Evolutionary conservation across 495 filamentous ascomycete genomes (phyloP), one percentile per base, ranked within the genome.

Genomic region (Aspergillus haitiensis): DNA sequence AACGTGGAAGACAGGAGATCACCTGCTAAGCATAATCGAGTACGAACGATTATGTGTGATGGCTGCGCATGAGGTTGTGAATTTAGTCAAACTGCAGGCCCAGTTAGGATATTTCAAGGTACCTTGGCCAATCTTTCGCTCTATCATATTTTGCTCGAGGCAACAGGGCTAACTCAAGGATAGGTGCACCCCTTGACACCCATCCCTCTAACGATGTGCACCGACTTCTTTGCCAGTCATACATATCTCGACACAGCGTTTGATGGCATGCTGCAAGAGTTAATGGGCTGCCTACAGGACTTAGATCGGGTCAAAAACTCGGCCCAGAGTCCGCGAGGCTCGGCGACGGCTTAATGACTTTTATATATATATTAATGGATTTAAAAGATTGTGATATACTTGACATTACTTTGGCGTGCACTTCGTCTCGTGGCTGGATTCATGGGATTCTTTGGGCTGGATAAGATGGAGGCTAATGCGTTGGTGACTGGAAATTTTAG

Each of bases 21-120:
- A 64, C 39, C 46, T 67, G 33, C 45, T 67, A 7, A 60, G 65
- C 0, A 67, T 67, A 6, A 60, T 67, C 47, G 65, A 67, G 51
- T 61, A 64, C 49, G 65, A 67, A 58, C 39, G 60, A 13, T n/a
- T 67, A 21, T 67, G 65, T 21, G 57, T 64, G 0, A 21, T 64
- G 56, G 65, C 65, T 5, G 65, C 65, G 2, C 65, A 67, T 21
- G 65, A 64, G 35, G 59, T 67, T 4, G 59, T 67, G 6, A 58
- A 33, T 13, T 49, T 67, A 10, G 60, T 67, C 15, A 67, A 64
- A 51, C n/a, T 67, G 50, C 65, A 67, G 55, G 56, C 59, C 0
- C 62, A 64, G 39, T 52, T 67, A 18, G 65, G 65, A 13, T 64
- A 63, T 52, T 67, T 67, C 34, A 64, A 67, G 57, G 65, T 64